Evolutionary conservation across 2,329 filamentous ascomycete genomes (phyloP), one percentile per base, ranked within the genome.

Genomic region (Trichoderma atrobrunneum): DNA sequence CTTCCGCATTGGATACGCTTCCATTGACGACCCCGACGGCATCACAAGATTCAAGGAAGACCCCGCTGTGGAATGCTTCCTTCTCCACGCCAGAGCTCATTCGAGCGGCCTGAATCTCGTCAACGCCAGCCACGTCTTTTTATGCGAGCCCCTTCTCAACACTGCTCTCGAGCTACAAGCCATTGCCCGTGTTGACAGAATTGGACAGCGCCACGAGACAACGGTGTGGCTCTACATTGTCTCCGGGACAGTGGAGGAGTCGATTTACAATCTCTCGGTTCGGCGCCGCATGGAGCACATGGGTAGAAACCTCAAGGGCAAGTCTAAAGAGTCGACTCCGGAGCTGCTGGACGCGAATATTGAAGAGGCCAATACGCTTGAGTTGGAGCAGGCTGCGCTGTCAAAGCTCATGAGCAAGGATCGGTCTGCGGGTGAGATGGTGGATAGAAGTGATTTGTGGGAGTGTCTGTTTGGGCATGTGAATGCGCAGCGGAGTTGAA

Each of bases 201-300:
- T 99, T 74, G 96, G 96, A 0, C 96, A 98, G 81, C 87, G 91
- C 74, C 90, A 93, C 66, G 88, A 93, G 75, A 99, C 96, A 0
- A 97, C 93, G 0, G 94, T 98, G 1, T 98, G 95, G 92, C 92
- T 98, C 81, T 98, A 98, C 79, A 87, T 98, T 3, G 89, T 98
- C n/a, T 90, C 92, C 18, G 93, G 92, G 66, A 97, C 95, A 0
- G 93, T 98, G 0, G 96, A 99, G 79, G 92, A 97, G 82, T 92
- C 92, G 2, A 97, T 98, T 74, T 94, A 98, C 82, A 90, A 95
- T 72, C 88, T 98, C 39, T 96, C 93, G 0, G 93, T 97, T 1
- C 86, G 87, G 73, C 87, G 94, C 32, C 90, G 95, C 4, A 84
- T 97, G 76, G 89, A 91, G 71, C 94, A 98, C 78, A 92, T 98